phyloP scores from a whole-genome alignment of 805 yeast genomes.

The Metschnikowia lunata region DNA sequence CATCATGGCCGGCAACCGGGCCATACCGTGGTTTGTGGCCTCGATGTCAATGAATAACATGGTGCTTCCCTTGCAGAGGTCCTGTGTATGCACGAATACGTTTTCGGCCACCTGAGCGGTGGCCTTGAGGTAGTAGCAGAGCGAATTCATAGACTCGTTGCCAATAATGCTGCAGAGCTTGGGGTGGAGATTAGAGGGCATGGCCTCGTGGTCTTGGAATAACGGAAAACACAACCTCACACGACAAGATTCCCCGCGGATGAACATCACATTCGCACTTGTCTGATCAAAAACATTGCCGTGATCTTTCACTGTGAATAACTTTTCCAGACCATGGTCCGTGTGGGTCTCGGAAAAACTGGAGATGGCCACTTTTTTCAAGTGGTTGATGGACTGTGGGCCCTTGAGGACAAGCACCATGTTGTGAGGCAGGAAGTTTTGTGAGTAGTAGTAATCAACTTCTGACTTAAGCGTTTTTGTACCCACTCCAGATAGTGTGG shows the following conservation, averaged over 20 bases:
- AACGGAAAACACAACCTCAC: constrained; percentile 48
- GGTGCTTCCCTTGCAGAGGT: constrained; percentile 30
- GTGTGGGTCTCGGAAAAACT: background rate
- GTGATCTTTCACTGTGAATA: background rate
- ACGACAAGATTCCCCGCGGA: constrained; percentile 10
- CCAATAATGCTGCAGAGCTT: constrained; percentile 61
- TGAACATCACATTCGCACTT: constrained; percentile 1
- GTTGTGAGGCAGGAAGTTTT: constrained; percentile 42
- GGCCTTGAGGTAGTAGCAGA: constrained; percentile 37
- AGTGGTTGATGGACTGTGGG: constrained; percentile 56
- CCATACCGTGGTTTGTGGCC: constrained; percentile 45
- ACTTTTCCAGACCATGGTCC: background rate
- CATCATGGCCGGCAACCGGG: constrained; percentile 31
- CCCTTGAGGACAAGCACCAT: constrained; percentile 61
- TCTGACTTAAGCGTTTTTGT: constrained; percentile 31
- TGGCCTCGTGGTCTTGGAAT: background rate
- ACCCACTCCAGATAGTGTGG: constrained; percentile 28
- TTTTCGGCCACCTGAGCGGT: constrained; percentile 30
- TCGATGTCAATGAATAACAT: constrained; percentile 48
- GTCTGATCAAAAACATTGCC: background rate
- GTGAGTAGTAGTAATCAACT: constrained; percentile 37
- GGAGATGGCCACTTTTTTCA: constrained; percentile 52
- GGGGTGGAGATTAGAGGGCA: constrained; percentile 24
- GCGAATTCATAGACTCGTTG: constrained; percentile 52
- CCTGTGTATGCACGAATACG: constrained; percentile 41